Evolutionary conservation across 306 rosid genomes (phyloP).

Genomic region (Prunus fruticosa): DNA sequence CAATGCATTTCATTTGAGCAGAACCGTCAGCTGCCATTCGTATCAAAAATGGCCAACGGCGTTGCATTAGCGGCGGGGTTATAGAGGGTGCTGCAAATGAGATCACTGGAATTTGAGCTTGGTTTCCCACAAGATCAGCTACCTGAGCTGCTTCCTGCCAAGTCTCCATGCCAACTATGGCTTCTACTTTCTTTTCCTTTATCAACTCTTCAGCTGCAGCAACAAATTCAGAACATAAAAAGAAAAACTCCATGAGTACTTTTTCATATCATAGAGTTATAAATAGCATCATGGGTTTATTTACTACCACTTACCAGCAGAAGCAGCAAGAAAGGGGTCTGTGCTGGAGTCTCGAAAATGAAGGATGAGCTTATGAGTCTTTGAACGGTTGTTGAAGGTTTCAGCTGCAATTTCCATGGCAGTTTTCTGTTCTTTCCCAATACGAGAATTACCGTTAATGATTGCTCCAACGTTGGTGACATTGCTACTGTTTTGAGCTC

Average conservation of each 20-base stretch:
- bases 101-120: conserved; percentile 40
- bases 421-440: conserved; percentile 42
- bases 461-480: conserved; percentile 37
- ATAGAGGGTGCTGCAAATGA: conserved; percentile 47
- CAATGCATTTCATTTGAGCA: conserved; percentile 46
- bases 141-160: conserved; percentile 63
- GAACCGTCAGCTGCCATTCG: conserved; percentile 34
- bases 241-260: no score
- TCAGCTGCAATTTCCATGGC: conserved; percentile 45
- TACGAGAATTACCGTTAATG: conserved; percentile 32
- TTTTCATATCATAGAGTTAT: background rate
- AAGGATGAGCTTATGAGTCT: conserved; percentile 2
- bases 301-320: conserved; percentile 14
- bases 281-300: background rate
- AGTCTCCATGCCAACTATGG: conserved; percentile 45
- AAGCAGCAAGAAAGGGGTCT: conserved; percentile 20
- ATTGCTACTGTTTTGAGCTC: conserved; percentile 7
- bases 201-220: conserved; percentile 48
- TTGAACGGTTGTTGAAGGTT: conserved; percentile 29
- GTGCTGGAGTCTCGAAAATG: conserved; percentile 5
- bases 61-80: conserved; percentile 25
- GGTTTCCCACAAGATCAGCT: conserved; percentile 42
- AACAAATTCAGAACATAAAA: background rate
- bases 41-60: conserved; percentile 59
- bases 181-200: conserved; percentile 33